These are phyloP conservation scores for Trypanosoma mega DNA, from an alignment of 208 protist genomes.

Conservation along the genomic window DNA sequence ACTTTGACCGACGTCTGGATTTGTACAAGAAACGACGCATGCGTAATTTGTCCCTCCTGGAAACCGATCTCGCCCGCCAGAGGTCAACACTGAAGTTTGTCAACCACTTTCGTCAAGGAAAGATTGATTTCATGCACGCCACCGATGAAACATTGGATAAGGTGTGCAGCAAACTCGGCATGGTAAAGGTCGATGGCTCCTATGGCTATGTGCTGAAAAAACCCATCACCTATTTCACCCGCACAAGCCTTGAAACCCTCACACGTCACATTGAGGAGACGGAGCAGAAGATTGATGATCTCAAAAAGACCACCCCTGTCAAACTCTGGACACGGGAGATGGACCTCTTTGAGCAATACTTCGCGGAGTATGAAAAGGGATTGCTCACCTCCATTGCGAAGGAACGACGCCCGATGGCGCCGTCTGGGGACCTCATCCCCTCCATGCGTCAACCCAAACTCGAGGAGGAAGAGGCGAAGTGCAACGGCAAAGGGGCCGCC, in stretches of 20 bases:
- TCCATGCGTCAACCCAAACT: constrained; percentile 55
- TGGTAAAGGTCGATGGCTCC: constrained; percentile 71
- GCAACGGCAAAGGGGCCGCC: neutral
- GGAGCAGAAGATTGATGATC: constrained; percentile 55
- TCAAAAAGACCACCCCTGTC: constrained; percentile 82
- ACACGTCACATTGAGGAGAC: constrained; percentile 50
- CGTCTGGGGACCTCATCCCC: constrained; percentile 46
- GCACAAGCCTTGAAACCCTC: constrained; percentile 82
- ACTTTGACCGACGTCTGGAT: constrained; percentile 89
- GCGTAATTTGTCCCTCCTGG: constrained; percentile 68
- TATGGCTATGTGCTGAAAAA: constrained; percentile 89
- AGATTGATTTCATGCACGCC: constrained; percentile 83
- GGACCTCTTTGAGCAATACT: constrained; percentile 86
- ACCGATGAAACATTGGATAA: constrained; percentile 76
- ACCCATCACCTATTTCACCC: constrained; percentile 89
- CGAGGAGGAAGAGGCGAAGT: constrained; percentile 50
- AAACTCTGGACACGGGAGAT: constrained; percentile 91
- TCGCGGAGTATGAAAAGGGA: constrained; percentile 72
- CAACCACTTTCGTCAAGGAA: constrained; percentile 74
- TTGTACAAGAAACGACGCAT: constrained; percentile 85
- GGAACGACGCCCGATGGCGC: constrained; percentile 54
- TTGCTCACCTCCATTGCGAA: constrained; percentile 71
- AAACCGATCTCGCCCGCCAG: constrained; percentile 61
- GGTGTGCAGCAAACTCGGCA: constrained; percentile 58
- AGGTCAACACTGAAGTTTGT: constrained; percentile 85